A percentile compares a stretch with the other conserved stretches of the same genome.
Evolutionary conservation across 192 early-diverging fungal species (phyloP).

Genomic region (Umbelopsis vinacea): DNA sequence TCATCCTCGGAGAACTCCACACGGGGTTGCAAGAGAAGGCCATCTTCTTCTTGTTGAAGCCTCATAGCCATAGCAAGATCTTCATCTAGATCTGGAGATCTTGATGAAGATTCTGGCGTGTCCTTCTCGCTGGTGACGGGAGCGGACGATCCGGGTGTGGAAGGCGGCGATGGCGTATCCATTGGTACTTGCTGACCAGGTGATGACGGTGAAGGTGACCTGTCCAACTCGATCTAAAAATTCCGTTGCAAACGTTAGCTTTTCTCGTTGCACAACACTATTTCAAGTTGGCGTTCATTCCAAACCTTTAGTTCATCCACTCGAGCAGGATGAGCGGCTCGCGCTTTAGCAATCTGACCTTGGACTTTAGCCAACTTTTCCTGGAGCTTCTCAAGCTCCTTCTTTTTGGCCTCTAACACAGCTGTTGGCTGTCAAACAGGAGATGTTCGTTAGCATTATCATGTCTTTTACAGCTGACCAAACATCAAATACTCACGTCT

Average conservation of each 20-base stretch:
- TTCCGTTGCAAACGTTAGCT: background rate
- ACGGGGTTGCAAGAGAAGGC: background rate
- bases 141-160: constrained; percentile 15
- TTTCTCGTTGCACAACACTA: background rate
- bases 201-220: constrained; percentile 4
- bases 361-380: constrained; percentile 64
- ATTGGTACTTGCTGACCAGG: background rate
- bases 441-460: too few species aligned
- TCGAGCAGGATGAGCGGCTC: constrained; percentile 28
- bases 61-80: constrained; percentile 33
- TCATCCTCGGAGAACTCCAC: constrained; percentile 15
- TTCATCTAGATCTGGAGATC: constrained; percentile 19
- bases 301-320: constrained; percentile 33
- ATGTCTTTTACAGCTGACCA: background rate
- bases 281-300: too few species aligned
- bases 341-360: constrained; percentile 55
- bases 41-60: constrained; percentile 37
- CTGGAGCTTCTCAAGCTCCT: constrained; percentile 62
- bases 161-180: constrained; percentile 4
- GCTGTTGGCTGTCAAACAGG: constrained; percentile 25
- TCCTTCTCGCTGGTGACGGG: constrained; percentile 3
- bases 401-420: constrained; percentile 64
- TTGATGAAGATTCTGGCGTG: background rate
- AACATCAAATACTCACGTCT: constrained; percentile 56
- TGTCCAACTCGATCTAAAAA: constrained; percentile 6